Evolutionary conservation across 345 rosid species (phyloP).

Genomic region (Crucihimalaya himalaica): DNA sequence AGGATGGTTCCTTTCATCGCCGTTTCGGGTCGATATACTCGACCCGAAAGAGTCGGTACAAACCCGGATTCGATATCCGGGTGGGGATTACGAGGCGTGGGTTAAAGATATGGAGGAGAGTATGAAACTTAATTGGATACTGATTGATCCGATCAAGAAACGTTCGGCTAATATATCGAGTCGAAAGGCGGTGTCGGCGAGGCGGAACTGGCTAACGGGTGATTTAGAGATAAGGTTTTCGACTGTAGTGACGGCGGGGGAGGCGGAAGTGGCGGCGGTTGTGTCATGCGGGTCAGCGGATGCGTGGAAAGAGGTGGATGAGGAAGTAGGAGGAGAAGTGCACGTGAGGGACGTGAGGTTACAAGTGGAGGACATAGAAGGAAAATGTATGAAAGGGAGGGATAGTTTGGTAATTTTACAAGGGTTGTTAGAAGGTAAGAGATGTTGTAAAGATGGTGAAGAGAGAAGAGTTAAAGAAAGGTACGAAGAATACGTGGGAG

Average conservation of each 20-base stretch:
- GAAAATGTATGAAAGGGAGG: conserved; percentile 64
- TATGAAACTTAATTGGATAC: conserved; percentile 61
- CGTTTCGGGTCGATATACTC: conserved; percentile 62
- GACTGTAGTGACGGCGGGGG: conserved; percentile 31
- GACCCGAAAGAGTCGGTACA: conserved; percentile 52
- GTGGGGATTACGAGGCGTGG: conserved; percentile 46
- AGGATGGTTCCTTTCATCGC: conserved; percentile 58
- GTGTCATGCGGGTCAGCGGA: conserved; percentile 44
- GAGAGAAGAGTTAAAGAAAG: conserved; percentile 21
- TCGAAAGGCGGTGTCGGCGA: conserved; percentile 54
- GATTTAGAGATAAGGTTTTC: conserved; percentile 58
- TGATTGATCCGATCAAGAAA: conserved; percentile 60
- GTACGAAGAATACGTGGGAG: conserved; percentile 48
- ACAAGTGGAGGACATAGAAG: conserved; percentile 78
- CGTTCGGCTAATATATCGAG: conserved; percentile 68
- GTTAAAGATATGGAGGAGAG: conserved; percentile 53
- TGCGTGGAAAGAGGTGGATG: conserved; percentile 54
- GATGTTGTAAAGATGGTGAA: conserved; percentile 41
- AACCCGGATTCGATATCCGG: conserved; percentile 38
- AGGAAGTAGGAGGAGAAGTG: conserved; percentile 64
- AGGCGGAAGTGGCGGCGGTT: conserved; percentile 23
- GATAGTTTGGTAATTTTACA: conserved; percentile 64
- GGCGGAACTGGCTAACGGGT: conserved; percentile 68
- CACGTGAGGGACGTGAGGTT: conserved; percentile 71
- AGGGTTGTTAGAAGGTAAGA: conserved; percentile 47